phyloP scores from a whole-genome alignment of 2,329 filamentous ascomycete genomes.

The Teratosphaeria nubilosa region DNA sequence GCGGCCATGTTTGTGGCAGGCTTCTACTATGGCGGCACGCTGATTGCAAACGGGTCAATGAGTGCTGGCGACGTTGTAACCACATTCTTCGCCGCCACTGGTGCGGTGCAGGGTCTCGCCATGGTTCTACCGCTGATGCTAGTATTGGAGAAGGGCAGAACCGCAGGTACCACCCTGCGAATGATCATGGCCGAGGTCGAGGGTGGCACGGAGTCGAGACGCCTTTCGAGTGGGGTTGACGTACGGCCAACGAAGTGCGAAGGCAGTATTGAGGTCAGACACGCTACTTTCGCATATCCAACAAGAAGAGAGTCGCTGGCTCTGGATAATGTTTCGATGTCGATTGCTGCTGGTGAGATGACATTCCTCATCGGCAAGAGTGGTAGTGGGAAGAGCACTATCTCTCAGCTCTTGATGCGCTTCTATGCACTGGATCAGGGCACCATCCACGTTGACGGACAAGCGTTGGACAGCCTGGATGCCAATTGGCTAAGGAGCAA shows the following conservation, averaged over 20 bases:
- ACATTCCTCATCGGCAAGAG: conserved; percentile 78
- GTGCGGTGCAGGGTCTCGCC: conserved; percentile 65
- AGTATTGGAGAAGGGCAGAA: conserved; percentile 67
- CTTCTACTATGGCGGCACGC: conserved; percentile 73
- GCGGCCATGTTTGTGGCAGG: conserved; percentile 74
- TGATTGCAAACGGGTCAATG: conserved; percentile 52
- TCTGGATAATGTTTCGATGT: conserved; percentile 53
- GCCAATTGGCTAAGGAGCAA: conserved; percentile 65
- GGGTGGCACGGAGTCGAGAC: background rate
- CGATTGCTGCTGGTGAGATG: conserved; percentile 60
- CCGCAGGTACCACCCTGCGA: conserved; percentile 57
- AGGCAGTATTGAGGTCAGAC: conserved; percentile 59
- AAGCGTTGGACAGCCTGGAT: conserved; percentile 52
- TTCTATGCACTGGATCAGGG: conserved; percentile 63
- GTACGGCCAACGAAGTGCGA: conserved; percentile 34
- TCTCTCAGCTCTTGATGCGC: conserved; percentile 67
- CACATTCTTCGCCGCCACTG: conserved; percentile 74
- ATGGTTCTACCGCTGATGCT: conserved; percentile 66
- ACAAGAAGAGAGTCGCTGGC: conserved; percentile 52
- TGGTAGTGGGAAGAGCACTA: conserved; percentile 85
- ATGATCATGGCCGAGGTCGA: conserved; percentile 31
- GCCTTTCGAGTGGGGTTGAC: background rate
- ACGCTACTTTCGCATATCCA: conserved; percentile 59
- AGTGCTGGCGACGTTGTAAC: conserved; percentile 62
- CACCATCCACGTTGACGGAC: conserved; percentile 57